Conservation (phyloP, 2,329 filamentous ascomycete genomes). For the Pyrenochaeta sp. region DNA sequence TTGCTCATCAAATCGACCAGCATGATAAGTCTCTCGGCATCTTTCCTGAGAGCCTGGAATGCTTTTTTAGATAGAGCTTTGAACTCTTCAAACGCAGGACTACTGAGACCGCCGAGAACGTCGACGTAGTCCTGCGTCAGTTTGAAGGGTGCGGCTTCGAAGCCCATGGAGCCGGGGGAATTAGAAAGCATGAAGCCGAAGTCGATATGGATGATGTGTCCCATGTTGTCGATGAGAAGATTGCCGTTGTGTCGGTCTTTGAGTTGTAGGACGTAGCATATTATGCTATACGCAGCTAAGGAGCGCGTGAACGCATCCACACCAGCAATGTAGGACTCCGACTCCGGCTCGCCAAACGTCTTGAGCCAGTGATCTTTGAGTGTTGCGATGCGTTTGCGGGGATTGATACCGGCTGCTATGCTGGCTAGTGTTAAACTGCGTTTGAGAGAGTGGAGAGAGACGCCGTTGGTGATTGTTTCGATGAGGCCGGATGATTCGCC, state of each 20-base stretch:
- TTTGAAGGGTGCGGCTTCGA: constrained; percentile 88
- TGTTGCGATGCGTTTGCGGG: constrained; percentile 78
- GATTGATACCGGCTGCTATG: constrained; percentile 76
- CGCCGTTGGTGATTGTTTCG: constrained; percentile 87
- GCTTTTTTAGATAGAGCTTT: constrained; percentile 83
- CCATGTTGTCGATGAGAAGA: constrained; percentile 83
- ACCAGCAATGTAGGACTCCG: constrained; percentile 73
- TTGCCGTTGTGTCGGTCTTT: constrained; percentile 90
- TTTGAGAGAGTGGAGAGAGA: constrained; percentile 86
- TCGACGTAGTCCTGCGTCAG: constrained; percentile 87
- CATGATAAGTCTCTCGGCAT: constrained; percentile 82
- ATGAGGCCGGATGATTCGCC: constrained; percentile 85
- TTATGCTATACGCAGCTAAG: constrained; percentile 85
- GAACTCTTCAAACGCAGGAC: constrained; percentile 76
- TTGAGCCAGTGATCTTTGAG: constrained; percentile 84
- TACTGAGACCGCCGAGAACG: constrained; percentile 76
- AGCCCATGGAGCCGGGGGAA: constrained; percentile 82
- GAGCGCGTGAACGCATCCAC: constrained; percentile 82
- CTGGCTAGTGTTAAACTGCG: constrained; percentile 79
- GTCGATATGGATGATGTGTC: constrained; percentile 88
- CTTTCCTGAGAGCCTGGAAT: constrained; percentile 81
- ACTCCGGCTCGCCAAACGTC: constrained; percentile 75
- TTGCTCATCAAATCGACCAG: constrained; percentile 85
- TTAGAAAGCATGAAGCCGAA: constrained; percentile 92
- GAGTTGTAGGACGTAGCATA: constrained; percentile 82